These are phyloP conservation scores for Prototheca cutis DNA, from an alignment of 163 green algal species.

Conservation along the genomic window DNA sequence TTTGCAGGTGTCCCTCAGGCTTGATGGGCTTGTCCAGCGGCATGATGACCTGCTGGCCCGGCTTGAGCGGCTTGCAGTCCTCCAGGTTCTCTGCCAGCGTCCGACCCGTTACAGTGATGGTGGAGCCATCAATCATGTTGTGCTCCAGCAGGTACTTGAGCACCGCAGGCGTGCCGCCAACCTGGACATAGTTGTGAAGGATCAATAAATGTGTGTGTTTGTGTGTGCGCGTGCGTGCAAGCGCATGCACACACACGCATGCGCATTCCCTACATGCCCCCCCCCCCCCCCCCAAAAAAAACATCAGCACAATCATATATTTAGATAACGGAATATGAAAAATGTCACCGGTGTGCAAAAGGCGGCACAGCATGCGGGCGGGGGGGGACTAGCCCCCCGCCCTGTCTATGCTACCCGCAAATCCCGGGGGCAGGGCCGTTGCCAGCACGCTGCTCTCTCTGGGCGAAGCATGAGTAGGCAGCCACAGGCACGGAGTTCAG, in stretches of 20 bases:
- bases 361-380: not conserved
- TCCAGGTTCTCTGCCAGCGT: slow-evolving; percentile 92
- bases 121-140: slow-evolving; percentile 81
- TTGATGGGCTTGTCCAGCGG: slow-evolving; percentile 91
- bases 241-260: no score
- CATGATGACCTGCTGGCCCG: slow-evolving; percentile 83
- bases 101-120: slow-evolving; percentile 81
- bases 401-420: not conserved
- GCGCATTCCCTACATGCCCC: no score
- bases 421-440: not conserved
- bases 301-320: no score
- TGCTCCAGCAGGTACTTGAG: slow-evolving; percentile 91
- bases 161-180: slow-evolving; percentile 90
- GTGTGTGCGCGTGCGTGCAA: no score
- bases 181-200: slow-evolving; percentile 21
- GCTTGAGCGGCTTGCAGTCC: slow-evolving; percentile 61
- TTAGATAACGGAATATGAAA: not conserved
- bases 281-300: no score
- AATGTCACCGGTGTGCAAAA: slow-evolving; percentile 1
- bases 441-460: no score
- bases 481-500: no score
- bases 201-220: not conserved
- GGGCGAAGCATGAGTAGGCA: no score
- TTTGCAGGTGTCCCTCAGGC: slow-evolving; percentile 69
- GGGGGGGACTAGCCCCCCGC: not conserved